Percentiles rank a stretch among this genome's conserved stretches.
These are phyloP conservation scores for Penicillium desertorum DNA, from an alignment of 495 filamentous ascomycete species.

Conservation along the genomic window DNA sequence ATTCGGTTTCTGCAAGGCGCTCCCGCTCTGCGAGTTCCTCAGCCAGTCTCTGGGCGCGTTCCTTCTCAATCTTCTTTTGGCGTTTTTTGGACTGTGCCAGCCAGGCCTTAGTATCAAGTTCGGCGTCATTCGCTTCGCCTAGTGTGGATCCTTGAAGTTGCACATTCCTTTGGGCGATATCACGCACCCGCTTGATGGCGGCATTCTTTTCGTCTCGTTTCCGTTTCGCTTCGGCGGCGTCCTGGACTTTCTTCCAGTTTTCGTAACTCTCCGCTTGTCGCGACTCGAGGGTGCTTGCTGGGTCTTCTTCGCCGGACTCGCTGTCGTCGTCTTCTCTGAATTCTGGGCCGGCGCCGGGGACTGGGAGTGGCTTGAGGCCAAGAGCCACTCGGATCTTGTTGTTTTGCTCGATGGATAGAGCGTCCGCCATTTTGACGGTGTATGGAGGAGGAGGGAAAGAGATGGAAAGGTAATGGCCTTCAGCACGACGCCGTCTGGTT, in stretches of 20 bases:
- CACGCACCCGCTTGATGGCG: constrained; percentile 84
- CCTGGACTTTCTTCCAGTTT: constrained; percentile 67
- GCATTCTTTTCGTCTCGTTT: constrained; percentile 74
- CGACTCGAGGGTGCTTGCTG: constrained; percentile 73
- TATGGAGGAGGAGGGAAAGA: background rate
- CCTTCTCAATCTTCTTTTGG: constrained; percentile 83
- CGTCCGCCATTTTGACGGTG: constrained; percentile 64
- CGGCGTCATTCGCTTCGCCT: constrained; percentile 62
- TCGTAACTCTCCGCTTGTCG: constrained; percentile 74
- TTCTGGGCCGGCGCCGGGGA: constrained; percentile 56
- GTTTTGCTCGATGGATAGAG: constrained; percentile 85
- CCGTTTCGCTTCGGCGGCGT: constrained; percentile 62
- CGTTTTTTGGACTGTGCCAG: constrained; percentile 83
- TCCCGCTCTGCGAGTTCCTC: constrained; percentile 72
- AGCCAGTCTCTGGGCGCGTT: constrained; percentile 65
- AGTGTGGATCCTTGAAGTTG: constrained; percentile 78
- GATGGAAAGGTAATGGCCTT: constrained; percentile 4
- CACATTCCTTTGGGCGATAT: constrained; percentile 70
- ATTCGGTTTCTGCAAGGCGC: constrained; percentile 48
- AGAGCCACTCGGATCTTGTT: constrained; percentile 89
- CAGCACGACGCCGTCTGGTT: background rate
- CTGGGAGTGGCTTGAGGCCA: constrained; percentile 87
- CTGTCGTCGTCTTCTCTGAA: constrained; percentile 57
- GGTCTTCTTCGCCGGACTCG: constrained; percentile 58
- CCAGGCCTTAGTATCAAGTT: constrained; percentile 80